A percentile compares a stretch with the other conserved stretches of the same genome.
Conservation (phyloP, 495 filamentous ascomycete species). For the Neurospora sublineolata region DNA sequence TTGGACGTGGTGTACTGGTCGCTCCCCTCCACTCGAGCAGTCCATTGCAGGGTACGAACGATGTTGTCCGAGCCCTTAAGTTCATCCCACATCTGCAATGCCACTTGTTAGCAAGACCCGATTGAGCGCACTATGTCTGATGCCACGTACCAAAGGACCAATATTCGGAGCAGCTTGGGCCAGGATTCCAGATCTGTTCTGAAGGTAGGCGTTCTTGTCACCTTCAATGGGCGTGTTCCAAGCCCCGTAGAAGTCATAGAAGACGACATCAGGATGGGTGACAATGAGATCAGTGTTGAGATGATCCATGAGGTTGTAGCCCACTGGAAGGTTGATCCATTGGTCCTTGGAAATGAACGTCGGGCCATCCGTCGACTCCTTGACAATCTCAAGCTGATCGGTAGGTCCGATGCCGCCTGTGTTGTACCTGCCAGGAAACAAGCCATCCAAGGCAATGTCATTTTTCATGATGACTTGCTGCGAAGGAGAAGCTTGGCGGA, state of each 20-base stretch:
- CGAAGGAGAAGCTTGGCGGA: constrained; percentile 55
- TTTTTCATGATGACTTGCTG: constrained; percentile 17
- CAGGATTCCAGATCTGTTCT: constrained; percentile 47
- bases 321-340: constrained; percentile 68
- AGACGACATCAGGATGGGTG: constrained; percentile 46
- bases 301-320: constrained; percentile 62
- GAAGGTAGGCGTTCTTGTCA: constrained; percentile 27
- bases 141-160: constrained; percentile 37
- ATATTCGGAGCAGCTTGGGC: constrained; percentile 60
- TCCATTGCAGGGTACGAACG: constrained; percentile 54
- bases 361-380: constrained; percentile 38
- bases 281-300: constrained; percentile 57
- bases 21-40: constrained; percentile 48
- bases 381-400: constrained; percentile 48
- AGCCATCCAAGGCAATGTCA: not conserved
- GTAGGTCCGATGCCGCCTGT: constrained; percentile 48
- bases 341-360: constrained; percentile 34
- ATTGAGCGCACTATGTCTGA: not conserved
- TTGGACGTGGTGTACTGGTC: constrained; percentile 23
- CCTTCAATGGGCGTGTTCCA: constrained; percentile 31
- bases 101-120: constrained; percentile 8
- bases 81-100: constrained; percentile 39
- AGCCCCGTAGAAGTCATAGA: constrained; percentile 57
- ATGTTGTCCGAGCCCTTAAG: constrained; percentile 50
- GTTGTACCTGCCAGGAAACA: not conserved